These are phyloP conservation scores for Chloris gayana DNA, from an alignment of 176 grass and related monocot genomes.

Conservation along the genomic window DNA sequence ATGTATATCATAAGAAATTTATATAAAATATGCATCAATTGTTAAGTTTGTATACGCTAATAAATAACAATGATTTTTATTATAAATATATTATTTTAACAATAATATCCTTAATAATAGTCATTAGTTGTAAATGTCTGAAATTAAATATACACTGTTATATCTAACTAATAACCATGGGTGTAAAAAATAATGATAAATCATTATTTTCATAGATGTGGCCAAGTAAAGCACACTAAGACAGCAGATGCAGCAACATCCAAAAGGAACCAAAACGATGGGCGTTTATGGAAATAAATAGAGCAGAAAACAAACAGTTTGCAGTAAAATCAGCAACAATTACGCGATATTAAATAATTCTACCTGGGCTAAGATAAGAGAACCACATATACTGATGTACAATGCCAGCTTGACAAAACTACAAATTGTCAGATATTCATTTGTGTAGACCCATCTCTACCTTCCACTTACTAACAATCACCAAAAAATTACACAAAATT, in stretches of 20 bases:
- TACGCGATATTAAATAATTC: background rate
- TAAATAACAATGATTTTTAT: no score
- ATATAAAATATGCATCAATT: no score
- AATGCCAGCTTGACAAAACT: constrained; percentile 4
- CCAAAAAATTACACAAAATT: constrained; percentile 44
- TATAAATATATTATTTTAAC: no score
- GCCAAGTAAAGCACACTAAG: no score
- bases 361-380: background rate
- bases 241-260: background rate
- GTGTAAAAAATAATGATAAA: no score
- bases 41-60: no score
- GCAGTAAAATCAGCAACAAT: background rate
- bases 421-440: constrained; percentile 12
- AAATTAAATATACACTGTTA: no score
- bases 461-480: constrained; percentile 16
- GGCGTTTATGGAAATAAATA: background rate
- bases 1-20: no score
- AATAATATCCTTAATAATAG: no score
- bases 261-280: background rate
- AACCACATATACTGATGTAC: constrained; percentile 12
- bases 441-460: constrained; percentile 9
- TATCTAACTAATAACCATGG: no score
- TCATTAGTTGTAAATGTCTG: no score
- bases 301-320: background rate
- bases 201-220: no score